Percentiles rank a stretch among this genome's conserved stretches.
Evolutionary conservation across 495 filamentous ascomycete genomes (phyloP).

Genomic region (Talaromyces nanjingensis): DNA sequence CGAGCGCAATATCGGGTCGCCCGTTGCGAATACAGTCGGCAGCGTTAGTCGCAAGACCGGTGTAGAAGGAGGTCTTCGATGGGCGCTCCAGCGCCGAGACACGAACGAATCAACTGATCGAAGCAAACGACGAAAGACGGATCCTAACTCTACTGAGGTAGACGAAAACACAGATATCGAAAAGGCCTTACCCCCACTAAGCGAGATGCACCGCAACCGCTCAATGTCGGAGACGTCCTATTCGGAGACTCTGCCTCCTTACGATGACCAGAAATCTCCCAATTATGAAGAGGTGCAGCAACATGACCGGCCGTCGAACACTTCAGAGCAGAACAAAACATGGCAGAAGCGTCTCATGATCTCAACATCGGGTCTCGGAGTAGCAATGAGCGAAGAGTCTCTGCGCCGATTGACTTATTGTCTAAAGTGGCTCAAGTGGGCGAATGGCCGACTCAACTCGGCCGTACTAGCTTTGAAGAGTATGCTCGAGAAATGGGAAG

Average conservation of each 20-base stretch:
- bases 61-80: conserved; percentile 72
- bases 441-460: conserved; percentile 66
- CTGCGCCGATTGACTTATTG: conserved; percentile 70
- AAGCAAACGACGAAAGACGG: conserved; percentile 60
- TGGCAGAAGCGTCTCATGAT: conserved; percentile 79
- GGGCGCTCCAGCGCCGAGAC: conserved; percentile 55
- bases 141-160: conserved; percentile 17
- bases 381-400: conserved; percentile 82
- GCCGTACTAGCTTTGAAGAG: conserved; percentile 60
- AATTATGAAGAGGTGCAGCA: conserved; percentile 52
- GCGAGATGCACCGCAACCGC: conserved; percentile 17
- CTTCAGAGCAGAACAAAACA: conserved; percentile 23
- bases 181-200: conserved; percentile 15
- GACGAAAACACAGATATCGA: conserved; percentile 34
- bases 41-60: conserved; percentile 74
- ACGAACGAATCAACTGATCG: conserved; percentile 31
- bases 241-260: conserved; percentile 67
- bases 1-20: conserved; percentile 72
- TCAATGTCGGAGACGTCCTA: conserved; percentile 43
- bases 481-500: conserved; percentile 72
- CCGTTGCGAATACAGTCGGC: conserved; percentile 75
- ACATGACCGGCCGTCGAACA: conserved; percentile 17
- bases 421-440: conserved; percentile 65
- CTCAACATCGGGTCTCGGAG: conserved; percentile 73
- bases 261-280: conserved; percentile 68